phyloP scores from a whole-genome alignment of 768 basidiomycete genomes.

The Multifurca ochricompacta region DNA sequence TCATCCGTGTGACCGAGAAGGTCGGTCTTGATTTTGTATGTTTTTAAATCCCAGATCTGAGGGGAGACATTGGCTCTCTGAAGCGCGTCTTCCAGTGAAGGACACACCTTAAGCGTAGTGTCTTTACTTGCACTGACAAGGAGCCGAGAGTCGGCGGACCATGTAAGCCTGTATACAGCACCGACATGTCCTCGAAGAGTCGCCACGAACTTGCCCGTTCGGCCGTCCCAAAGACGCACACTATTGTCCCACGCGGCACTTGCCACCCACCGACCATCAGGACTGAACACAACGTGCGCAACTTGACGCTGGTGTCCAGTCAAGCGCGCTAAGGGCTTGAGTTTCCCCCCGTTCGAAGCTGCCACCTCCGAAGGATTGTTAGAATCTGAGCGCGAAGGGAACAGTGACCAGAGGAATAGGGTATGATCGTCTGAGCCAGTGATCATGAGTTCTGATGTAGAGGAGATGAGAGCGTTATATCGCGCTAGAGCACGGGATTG shows the following conservation, averaged over 20 bases:
- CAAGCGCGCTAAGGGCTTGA: conserved; percentile 68
- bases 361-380: conserved; percentile 30
- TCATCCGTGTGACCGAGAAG: conserved; percentile 96
- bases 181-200: conserved; percentile 89
- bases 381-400: conserved; percentile 40
- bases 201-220: conserved; percentile 80
- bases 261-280: conserved; percentile 88
- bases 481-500: conserved; percentile 68
- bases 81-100: background rate
- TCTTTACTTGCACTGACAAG: conserved; percentile 95
- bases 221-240: conserved; percentile 87
- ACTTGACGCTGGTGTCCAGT: conserved; percentile 96
- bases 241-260: conserved; percentile 87
- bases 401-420: conserved; percentile 89
- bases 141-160: conserved; percentile 91
- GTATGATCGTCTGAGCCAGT: conserved; percentile 98
- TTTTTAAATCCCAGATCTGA: conserved; percentile 94
- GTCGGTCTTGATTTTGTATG: conserved; percentile 90
- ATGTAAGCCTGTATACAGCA: conserved; percentile 88
- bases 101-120: conserved; percentile 81
- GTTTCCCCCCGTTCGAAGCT: conserved; percentile 37
- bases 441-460: conserved; percentile 73
- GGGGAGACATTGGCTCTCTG: conserved; percentile 9
- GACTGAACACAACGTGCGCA: conserved; percentile 89
- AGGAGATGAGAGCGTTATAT: conserved; percentile 62